Base-by-base conservation (phyloP, 148 eudicot species). In the Heliamphora exappendiculata region DNA sequence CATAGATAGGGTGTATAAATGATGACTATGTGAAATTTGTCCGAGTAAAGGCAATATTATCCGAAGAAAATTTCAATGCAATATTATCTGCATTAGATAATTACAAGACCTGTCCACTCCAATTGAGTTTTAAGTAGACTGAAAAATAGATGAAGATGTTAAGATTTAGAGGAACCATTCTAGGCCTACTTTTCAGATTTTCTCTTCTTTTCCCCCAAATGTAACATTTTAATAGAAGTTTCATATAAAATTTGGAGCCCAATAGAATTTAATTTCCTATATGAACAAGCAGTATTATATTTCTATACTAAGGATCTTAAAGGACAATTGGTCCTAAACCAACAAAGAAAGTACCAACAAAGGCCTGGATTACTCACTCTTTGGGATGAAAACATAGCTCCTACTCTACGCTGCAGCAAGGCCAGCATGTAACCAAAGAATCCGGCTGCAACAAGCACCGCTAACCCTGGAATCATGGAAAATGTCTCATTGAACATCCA, bases 371-470 rank as follows among this genome's bases (percentile, higher is more conserved):
- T 26, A 31, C 87, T 87, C 85, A 93, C 96, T 37, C 72, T 85
- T 41, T 72, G 82, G 36, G 89, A 82, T n/a, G 93, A 88, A 79
- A 93, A 87, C 73, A 91, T 79, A 53, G 91, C 78, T 63, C 71
- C 44, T 26, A 93, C 82, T 81, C 91, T 83, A 50, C 90, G 92
- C 79, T 89, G 90, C 55, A 93, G 84, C 83, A 93, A 81, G 70
- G 98, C 98, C 73, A 93, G 73, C 93, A 93, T 91, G 84, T 91
- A 93, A n/a, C 98, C 96, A 55, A 86, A 91, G 80, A 93, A 93
- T 36, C 66, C 84, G 70, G 94, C 91, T 3, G 90, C 91, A 80
- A 81, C 80, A 78, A 93, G 91, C 45, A 90, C 87, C 42, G 89
- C 90, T 57, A 89, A 78, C 60, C 92, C 94, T 92, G 87, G 55